These are phyloP conservation scores for Malbranchea cinnamomea DNA, from an alignment of 2,329 filamentous ascomycete genomes.

Conservation along the genomic window DNA sequence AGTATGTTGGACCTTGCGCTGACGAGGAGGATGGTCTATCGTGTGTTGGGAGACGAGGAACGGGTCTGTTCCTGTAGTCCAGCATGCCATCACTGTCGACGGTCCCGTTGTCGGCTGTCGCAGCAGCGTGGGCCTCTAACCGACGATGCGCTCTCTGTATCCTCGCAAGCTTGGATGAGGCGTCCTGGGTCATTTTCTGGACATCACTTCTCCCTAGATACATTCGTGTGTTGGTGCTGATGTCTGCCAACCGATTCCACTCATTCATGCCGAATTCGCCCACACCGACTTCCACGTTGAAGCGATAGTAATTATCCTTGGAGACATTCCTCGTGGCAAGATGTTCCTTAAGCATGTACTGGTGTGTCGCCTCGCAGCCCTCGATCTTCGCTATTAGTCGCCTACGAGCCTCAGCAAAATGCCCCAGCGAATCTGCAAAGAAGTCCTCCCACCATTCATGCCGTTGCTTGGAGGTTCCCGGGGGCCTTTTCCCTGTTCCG, in stretches of 20 bases:
- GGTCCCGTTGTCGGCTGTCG: constrained; percentile 13
- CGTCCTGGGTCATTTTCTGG: constrained; percentile 60
- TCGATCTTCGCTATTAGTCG: constrained; percentile 85
- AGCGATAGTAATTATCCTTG: constrained; percentile 78
- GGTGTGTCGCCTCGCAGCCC: constrained; percentile 81
- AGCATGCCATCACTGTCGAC: constrained; percentile 9
- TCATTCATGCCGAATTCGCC: constrained; percentile 99
- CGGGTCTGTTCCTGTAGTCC: constrained; percentile 6
- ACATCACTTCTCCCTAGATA: constrained; percentile 64
- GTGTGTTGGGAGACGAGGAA: constrained; percentile 5
- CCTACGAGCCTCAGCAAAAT: constrained; percentile 78
- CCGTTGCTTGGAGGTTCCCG: constrained; percentile 51
- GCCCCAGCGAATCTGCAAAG: constrained; percentile 52
- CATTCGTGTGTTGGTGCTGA: constrained; percentile 77
- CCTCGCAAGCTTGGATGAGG: constrained; percentile 67
- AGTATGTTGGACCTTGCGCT: constrained; percentile 14
- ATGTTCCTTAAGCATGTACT: constrained; percentile 68
- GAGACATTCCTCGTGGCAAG: constrained; percentile 65
- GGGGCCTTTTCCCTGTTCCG: constrained; percentile 75
- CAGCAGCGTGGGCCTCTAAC: constrained; percentile 38
- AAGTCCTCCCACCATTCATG: constrained; percentile 91
- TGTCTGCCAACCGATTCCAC: constrained; percentile 85
- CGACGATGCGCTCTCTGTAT: constrained; percentile 63
- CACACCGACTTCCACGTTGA: constrained; percentile 95
- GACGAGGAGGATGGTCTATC: constrained; percentile 6